Base-by-base conservation (phyloP, 495 filamentous ascomycete species). In the Podospora didyma region DNA sequence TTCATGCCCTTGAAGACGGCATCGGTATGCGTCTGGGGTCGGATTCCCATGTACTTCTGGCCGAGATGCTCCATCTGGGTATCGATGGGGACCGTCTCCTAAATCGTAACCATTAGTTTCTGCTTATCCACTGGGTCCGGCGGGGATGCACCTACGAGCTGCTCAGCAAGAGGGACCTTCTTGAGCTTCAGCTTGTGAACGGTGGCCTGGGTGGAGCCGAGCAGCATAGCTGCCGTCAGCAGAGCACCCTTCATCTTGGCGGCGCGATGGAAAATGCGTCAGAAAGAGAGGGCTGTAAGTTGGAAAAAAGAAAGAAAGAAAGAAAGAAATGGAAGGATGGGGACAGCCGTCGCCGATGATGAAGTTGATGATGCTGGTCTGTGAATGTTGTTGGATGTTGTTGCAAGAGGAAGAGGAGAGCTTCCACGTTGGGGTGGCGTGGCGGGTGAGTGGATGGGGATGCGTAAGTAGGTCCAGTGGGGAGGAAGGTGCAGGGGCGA, bases 161-260 rank as follows among this genome's bases (percentile, higher is more conserved):
- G 93, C 72, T 97, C 89, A 21, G 87, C 80, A 39, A 97, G 79
- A 58, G 95, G 89, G 52, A 97, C 77, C 85, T 99, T 99, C 82
- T 96, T 88, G 64, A 99, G 86, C 81, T 95, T 95, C 80, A 96
- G 82, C 81, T 89, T 93, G 81, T 96, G 90, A 42, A 94, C 80
- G 67, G 85, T 89, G 57, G 89, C 92, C 69, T 88, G 81, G 63
- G 88, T 86, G 73, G 86, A 84, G 77, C 89, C 85, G 69, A 95
- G 79, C 85, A 96, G 84, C 84, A 84, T 76, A 62, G 87, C 87
- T 77, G 91, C 86, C 66, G 90, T 80, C 59, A 86, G 71, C 61
- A 87, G 76, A 74, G 86, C 74, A 64, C 83, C 80, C 84, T 95
- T 97, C 93, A 97, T 97, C 69, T 42, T 69, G 77, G 70, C 71